A percentile compares a stretch with the other conserved stretches of the same genome.
Evolutionary conservation across 192 early-diverging fungal genomes (phyloP).

Genomic region (Chytriomyces confervae): DNA sequence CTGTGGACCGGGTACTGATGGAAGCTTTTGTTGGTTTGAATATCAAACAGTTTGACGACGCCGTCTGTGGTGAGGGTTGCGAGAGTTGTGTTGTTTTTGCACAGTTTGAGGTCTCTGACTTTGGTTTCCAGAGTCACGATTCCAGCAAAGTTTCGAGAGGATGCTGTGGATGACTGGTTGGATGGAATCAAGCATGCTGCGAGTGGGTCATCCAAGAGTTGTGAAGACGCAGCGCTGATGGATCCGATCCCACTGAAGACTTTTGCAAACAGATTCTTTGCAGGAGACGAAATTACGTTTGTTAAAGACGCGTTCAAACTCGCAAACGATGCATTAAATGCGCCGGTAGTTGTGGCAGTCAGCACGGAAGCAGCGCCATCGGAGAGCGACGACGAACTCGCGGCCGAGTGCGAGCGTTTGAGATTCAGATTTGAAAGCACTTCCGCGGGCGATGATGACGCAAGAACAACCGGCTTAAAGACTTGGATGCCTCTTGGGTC

Average conservation of each 20-base stretch:
- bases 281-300: not conserved
- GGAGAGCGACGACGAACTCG: not conserved
- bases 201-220: too few relatives aligned
- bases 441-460: too few relatives aligned
- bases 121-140: conserved; percentile 34
- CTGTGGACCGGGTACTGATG: not conserved
- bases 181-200: not conserved
- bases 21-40: not conserved
- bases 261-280: conserved; percentile 1
- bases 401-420: not conserved
- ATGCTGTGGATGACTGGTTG: not conserved
- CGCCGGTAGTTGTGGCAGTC: too few relatives aligned
- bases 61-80: conserved; percentile 67
- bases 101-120: conserved; percentile 65
- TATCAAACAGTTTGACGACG: conserved; percentile 71
- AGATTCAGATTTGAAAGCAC: too few relatives aligned
- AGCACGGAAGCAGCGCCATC: not conserved
- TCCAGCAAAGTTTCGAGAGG: not conserved
- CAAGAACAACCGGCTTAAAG: not conserved
- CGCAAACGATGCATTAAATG: too few relatives aligned
- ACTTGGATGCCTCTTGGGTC: not conserved
- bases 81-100: conserved; percentile 41
- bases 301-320: not conserved
- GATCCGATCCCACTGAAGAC: not conserved
- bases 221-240: too few relatives aligned